Conservation (phyloP, 352 stramenopile genomes). For the Globisporangium barbulae region DNA sequence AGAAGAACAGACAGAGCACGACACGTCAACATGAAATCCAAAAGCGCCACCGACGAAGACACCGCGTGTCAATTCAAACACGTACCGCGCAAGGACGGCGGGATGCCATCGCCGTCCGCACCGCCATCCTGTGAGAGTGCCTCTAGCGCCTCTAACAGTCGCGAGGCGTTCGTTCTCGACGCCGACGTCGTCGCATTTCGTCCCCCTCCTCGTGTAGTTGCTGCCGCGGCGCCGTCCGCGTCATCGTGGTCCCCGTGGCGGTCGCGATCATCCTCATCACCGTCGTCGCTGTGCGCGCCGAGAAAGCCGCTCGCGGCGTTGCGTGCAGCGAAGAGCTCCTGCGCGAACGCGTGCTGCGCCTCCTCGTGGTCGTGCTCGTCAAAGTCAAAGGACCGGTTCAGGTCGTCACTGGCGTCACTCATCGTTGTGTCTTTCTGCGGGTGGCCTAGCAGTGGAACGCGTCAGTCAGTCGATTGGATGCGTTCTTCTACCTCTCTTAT, state of each 20-base stretch:
- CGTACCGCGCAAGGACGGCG: constrained; percentile 38
- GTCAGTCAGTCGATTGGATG: no score
- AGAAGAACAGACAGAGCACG: not conserved
- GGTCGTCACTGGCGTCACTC: constrained; percentile 24
- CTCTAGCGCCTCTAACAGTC: constrained; percentile 56
- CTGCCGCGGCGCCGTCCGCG: not conserved
- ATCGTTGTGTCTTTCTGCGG: not conserved
- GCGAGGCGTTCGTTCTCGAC: constrained; percentile 25
- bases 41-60: not conserved
- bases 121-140: constrained; percentile 38
- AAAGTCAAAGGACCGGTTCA: constrained; percentile 32
- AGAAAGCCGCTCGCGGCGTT: constrained; percentile 1
- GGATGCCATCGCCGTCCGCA: constrained; percentile 21
- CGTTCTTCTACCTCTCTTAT: no score
- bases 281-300: not conserved
- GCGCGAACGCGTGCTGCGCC: constrained; percentile 23
- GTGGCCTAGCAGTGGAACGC: no score
- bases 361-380: constrained; percentile 19
- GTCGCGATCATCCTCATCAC: constrained; percentile 3
- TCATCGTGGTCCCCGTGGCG: not conserved
- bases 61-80: not conserved
- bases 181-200: not conserved
- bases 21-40: not conserved
- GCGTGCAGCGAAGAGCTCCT: constrained; percentile 14
- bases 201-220: not conserved